phyloP scores from a whole-genome alignment of 1,284 basidiomycete species.

The Boletellus deceptivus region DNA sequence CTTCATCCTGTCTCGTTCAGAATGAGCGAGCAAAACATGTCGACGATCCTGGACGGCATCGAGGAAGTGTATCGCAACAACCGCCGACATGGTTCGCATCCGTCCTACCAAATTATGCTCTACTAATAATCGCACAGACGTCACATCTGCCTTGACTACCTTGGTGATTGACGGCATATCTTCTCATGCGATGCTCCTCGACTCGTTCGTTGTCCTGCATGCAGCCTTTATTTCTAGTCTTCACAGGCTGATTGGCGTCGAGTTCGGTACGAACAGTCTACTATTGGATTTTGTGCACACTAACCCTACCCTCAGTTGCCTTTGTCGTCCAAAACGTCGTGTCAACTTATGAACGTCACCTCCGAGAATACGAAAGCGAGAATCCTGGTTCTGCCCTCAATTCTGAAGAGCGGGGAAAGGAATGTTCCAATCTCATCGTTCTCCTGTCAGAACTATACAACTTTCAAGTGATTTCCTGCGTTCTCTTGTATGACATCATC shows the following conservation, averaged over 20 bases:
- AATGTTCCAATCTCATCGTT: slow-evolving; percentile 85
- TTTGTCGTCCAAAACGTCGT: slow-evolving; percentile 75
- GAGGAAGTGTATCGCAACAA: slow-evolving; percentile 79
- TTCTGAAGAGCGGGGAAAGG: slow-evolving; percentile 61
- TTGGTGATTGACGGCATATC: slow-evolving; percentile 85
- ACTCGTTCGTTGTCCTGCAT: slow-evolving; percentile 90
- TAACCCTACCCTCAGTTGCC: slow-evolving; percentile 51
- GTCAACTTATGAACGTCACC: slow-evolving; percentile 62
- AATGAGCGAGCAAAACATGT: slow-evolving; percentile 90
- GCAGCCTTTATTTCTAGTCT: slow-evolving; percentile 86
- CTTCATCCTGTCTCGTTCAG: slow-evolving; percentile 38
- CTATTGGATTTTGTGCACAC: neutral
- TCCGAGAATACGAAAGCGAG: slow-evolving; percentile 32
- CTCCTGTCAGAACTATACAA: slow-evolving; percentile 94
- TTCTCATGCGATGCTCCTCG: slow-evolving; percentile 79
- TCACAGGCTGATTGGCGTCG: slow-evolving; percentile 84
- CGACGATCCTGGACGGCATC: slow-evolving; percentile 73
- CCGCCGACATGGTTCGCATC: slow-evolving; percentile 70
- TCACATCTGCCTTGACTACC: slow-evolving; percentile 77
- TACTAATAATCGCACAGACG: slow-evolving; percentile 50
- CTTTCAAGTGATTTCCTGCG: slow-evolving; percentile 87
- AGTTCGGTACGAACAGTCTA: slow-evolving; percentile 67
- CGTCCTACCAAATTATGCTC: neutral
- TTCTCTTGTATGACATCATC: slow-evolving; percentile 89
- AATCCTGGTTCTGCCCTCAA: slow-evolving; percentile 12